These are phyloP conservation scores for Acidomyces sp. DNA, from an alignment of 495 filamentous ascomycete genomes.

Conservation along the genomic window DNA sequence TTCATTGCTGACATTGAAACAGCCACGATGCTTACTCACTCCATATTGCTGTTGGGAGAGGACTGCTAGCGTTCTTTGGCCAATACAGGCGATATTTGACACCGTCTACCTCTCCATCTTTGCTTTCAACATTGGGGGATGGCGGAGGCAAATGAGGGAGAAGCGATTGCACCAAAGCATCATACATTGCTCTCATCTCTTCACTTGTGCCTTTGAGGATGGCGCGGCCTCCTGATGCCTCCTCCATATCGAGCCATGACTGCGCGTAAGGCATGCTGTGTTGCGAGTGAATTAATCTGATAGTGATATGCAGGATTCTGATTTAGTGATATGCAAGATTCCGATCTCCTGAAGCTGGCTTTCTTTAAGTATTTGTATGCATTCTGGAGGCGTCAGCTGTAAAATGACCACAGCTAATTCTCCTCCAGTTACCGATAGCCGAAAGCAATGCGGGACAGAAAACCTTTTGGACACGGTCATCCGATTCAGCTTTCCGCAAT, in stretches of 20 bases:
- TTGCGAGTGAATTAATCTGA: too few species aligned
- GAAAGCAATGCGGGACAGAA: too few species aligned
- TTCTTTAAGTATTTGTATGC: too few species aligned
- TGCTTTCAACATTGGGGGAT: conserved; percentile 5
- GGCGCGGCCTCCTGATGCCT: conserved; percentile 6
- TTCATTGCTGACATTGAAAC: neutral
- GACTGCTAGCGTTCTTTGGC: conserved; percentile 4
- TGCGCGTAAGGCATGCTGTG: conserved; percentile 1
- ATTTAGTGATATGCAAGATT: too few species aligned
- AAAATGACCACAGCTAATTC: too few species aligned
- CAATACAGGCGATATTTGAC: conserved; percentile 11
- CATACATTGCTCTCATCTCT: conserved; percentile 9
- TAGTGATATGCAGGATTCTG: too few species aligned
- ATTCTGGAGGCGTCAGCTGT: too few species aligned
- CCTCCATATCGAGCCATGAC: conserved; percentile 14
- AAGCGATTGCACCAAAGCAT: neutral
- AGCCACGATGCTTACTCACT: neutral
- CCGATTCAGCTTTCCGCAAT: too few species aligned
- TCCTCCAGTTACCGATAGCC: too few species aligned
- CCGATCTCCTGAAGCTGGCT: too few species aligned
- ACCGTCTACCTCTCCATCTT: conserved; percentile 12
- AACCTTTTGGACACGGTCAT: too few species aligned
- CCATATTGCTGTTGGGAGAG: conserved; percentile 2
- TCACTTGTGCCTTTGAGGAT: conserved; percentile 4
- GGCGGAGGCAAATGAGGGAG: conserved; percentile 1